Evolutionary conservation across 176 grass and related monocot genomes (phyloP), one percentile per base, ranked within the genome.

Genomic region (Musa acuminata): DNA sequence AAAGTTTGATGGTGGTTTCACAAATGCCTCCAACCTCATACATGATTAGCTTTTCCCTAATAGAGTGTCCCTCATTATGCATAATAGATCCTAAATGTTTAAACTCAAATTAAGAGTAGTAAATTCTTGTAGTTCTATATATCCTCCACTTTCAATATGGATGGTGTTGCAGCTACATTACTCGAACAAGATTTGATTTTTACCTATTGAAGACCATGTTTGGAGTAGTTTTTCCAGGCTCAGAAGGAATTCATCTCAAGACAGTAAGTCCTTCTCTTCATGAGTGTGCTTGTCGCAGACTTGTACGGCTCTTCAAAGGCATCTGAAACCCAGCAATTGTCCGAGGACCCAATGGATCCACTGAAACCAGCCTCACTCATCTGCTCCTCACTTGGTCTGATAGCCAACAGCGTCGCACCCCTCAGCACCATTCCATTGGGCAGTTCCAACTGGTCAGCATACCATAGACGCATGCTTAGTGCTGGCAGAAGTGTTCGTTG

Each of bases 181-280:
- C 20, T 62, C 9, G 14, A 62, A 6, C 14, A 62, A 17, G 57
- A 62, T 57, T 57, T 57, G 16, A 62, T 1, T 14, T 17, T 19
- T 62, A 62, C 57, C 57, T 62, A 1, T 17, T 8, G 57, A 17
- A 58, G 17, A 7, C 20, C 57, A 62, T 8, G 12, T 68, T 35
- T 7, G 0, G 11, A 25, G 65, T 13, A 11, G 26, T 19, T 69
- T 14, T 69, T 49, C 66, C 16, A 16, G 19, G 17, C 29, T 69
- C 67, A 69, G 35, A 69, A 69, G 29, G 67, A 69, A 69, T 69
- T 69, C 67, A 69, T 69, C 67, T 69, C 67, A 27, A 69, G 35
- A 29, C 67, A 69, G 67, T 50, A 69, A 69, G 14, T 69, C 67
- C 35, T 16, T 35, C 27, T 69, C 35, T 49, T 69, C 67, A 69